Evolutionary conservation across 1,139 yeast species (phyloP).

Genomic region (Chernovozyma aurita): DNA sequence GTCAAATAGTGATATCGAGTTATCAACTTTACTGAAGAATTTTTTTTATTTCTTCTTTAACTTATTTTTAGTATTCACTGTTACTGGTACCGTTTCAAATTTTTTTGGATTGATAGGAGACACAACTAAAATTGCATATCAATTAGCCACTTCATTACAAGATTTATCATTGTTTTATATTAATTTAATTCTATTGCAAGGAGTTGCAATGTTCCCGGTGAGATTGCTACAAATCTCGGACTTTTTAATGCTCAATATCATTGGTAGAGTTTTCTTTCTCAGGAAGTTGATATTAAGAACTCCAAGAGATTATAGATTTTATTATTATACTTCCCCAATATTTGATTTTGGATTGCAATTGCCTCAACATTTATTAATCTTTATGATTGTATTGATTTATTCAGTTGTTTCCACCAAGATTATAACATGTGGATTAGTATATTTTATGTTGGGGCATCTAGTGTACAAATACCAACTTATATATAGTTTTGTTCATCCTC

Average conservation of each 20-base stretch:
- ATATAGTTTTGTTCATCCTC: constrained; percentile 80
- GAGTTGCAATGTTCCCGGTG: constrained; percentile 75
- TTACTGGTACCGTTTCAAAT: constrained; percentile 76
- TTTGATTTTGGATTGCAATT: constrained; percentile 78
- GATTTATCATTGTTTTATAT: constrained; percentile 70
- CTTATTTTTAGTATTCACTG: constrained; percentile 70
- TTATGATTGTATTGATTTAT: constrained; percentile 71
- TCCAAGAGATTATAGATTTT: constrained; percentile 62
- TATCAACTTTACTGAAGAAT: constrained; percentile 70
- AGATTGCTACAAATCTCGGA: constrained; percentile 45
- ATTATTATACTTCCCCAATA: constrained; percentile 69
- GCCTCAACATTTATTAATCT: constrained; percentile 75
- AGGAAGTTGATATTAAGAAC: constrained; percentile 41
- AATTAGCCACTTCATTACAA: constrained; percentile 65
- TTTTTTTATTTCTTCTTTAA: constrained; percentile 76
- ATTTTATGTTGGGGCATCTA: constrained; percentile 70
- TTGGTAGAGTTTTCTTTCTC: constrained; percentile 38
- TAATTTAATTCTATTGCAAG: constrained; percentile 69
- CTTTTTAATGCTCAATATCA: constrained; percentile 31
- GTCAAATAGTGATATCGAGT: constrained; percentile 71
- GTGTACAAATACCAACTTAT: constrained; percentile 79
- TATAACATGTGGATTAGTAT: constrained; percentile 65
- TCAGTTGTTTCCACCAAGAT: constrained; percentile 77
- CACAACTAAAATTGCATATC: constrained; percentile 70
- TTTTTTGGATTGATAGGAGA: constrained; percentile 75